These are phyloP conservation scores for Somion occarium DNA, from an alignment of 1,284 basidiomycete genomes.

Conservation along the genomic window DNA sequence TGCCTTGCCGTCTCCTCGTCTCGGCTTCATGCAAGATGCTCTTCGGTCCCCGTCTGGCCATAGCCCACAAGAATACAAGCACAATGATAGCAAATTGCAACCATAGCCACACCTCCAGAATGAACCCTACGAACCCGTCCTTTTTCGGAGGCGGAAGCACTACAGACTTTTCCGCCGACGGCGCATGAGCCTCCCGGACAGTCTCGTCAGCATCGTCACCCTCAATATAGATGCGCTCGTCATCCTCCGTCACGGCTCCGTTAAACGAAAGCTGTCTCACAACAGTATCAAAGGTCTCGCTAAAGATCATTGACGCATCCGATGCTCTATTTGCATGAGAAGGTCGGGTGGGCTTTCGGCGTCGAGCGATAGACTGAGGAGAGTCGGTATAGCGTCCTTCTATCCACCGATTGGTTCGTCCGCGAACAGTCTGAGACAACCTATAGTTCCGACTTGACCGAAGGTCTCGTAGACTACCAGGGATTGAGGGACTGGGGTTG, in stretches of 20 bases:
- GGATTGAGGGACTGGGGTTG: conserved; percentile 4
- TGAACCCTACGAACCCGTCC: conserved; percentile 40
- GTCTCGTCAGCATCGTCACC: neutral
- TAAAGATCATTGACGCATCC: conserved; percentile 16
- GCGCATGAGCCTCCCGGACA: neutral
- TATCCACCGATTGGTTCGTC: conserved; percentile 50
- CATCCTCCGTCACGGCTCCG: conserved; percentile 1
- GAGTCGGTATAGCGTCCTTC: conserved; percentile 40
- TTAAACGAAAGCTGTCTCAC: conserved; percentile 19
- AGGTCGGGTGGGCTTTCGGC: conserved; percentile 4
- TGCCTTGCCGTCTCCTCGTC: conserved; percentile 21
- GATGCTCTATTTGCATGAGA: conserved; percentile 3
- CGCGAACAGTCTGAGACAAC: conserved; percentile 50
- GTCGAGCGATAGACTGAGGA: conserved; percentile 8
- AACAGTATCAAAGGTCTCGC: conserved; percentile 24
- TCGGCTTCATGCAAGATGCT: conserved; percentile 54
- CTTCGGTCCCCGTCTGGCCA: conserved; percentile 72
- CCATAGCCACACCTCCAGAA: conserved; percentile 77
- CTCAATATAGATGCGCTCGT: neutral
- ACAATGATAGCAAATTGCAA: conserved; percentile 71
- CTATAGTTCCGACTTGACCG: conserved; percentile 30
- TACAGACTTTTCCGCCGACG: neutral
- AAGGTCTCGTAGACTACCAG: conserved; percentile 7
- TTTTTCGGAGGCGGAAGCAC: conserved; percentile 22
- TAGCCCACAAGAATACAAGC: conserved; percentile 69